A percentile compares a stretch with the other conserved stretches of the same genome.
Evolutionary conservation across 169 alveolate species (phyloP).

Genomic region (Cryptosporidium parvum): DNA sequence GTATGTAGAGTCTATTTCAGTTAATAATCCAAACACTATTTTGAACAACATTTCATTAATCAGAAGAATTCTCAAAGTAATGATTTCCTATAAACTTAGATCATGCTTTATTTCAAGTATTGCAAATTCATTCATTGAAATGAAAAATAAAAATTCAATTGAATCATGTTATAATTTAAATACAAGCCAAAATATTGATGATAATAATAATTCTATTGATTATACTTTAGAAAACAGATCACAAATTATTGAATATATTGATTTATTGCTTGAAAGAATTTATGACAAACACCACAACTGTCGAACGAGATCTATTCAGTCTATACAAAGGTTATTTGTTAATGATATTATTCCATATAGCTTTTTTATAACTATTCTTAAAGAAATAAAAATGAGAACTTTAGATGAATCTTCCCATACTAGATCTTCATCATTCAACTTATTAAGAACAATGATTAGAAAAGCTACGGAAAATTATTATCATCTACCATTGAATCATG

Average conservation of each 20-base stretch:
- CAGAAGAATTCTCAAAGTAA: conserved; percentile 27
- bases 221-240: conserved; percentile 14
- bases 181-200: background rate
- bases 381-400: conserved; percentile 32
- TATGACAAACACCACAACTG: conserved; percentile 59
- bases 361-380: conserved; percentile 10
- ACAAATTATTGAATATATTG: conserved; percentile 33
- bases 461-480: conserved; percentile 65
- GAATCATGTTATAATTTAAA: background rate
- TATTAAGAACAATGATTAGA: conserved; percentile 47
- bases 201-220: background rate
- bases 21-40: background rate
- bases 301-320: conserved; percentile 45
- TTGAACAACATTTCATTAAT: conserved; percentile 25
- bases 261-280: conserved; percentile 50
- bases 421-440: conserved; percentile 50
- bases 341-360: conserved; percentile 49
- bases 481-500: conserved; percentile 49
- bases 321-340: conserved; percentile 18
- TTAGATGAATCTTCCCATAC: conserved; percentile 67
- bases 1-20: conserved; percentile 20
- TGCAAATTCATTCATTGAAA: conserved; percentile 50
- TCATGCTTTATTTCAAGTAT: conserved; percentile 12
- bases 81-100: conserved; percentile 45
- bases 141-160: background rate